Evolutionary conservation across 139 green algal genomes (phyloP).

Genomic region (Closterium sp.): DNA sequence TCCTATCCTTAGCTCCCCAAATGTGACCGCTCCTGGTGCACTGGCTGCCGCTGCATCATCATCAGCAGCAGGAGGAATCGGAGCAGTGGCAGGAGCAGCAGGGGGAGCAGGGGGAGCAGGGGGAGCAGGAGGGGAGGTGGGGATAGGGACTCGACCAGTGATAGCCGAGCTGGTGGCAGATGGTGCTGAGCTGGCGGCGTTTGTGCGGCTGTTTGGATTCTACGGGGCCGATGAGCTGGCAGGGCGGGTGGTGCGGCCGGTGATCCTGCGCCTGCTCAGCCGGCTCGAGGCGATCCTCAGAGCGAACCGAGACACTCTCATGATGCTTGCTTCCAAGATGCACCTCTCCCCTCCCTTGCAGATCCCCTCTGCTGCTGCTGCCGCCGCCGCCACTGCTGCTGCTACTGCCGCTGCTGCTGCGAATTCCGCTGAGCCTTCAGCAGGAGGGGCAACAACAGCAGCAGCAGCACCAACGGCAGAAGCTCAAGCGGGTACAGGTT

Average conservation of each 20-base stretch:
- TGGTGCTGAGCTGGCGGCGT: slow-evolving; percentile 16
- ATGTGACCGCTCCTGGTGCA: not conserved
- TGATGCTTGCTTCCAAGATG: slow-evolving; percentile 12
- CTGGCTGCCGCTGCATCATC: not conserved
- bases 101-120: not conserved
- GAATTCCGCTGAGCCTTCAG: not conserved
- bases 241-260: not conserved
- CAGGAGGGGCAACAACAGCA: not conserved
- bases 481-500: not conserved
- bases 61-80: not conserved
- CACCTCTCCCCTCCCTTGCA: slow-evolving; percentile 1
- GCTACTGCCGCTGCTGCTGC: not conserved
- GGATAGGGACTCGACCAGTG: not conserved
- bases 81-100: not conserved
- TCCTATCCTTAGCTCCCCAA: not conserved
- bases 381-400: not conserved
- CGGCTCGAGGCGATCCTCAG: slow-evolving; percentile 34
- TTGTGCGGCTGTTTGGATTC: slow-evolving; percentile 37
- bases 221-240: slow-evolving; percentile 24
- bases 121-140: not conserved
- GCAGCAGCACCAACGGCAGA: too few species aligned
- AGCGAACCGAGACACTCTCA: slow-evolving; percentile 5
- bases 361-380: not conserved
- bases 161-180: slow-evolving; percentile 3
- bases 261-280: slow-evolving; percentile 7